Conservation (phyloP, 1,139 yeast genomes). For the Saccharomyces hybrid region DNA sequence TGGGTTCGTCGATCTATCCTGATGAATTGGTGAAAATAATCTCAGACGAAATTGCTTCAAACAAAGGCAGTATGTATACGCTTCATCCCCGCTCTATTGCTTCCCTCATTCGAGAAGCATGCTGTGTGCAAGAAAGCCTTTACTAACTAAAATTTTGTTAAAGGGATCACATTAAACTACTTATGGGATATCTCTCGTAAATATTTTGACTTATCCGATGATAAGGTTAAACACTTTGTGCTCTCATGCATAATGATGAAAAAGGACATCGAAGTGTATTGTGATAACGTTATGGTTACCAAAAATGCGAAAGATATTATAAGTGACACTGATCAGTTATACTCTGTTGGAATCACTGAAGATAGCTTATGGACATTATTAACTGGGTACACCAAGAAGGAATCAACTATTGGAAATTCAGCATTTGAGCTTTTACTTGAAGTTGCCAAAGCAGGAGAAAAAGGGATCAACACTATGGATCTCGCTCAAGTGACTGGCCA, state of each 20-base stretch:
- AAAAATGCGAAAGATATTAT: slow-evolving; percentile 10
- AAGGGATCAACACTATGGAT: slow-evolving; percentile 53
- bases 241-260: slow-evolving; percentile 16
- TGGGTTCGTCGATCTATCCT: slow-evolving; percentile 15
- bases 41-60: slow-evolving; percentile 27
- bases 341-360: slow-evolving; percentile 32
- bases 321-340: not conserved
- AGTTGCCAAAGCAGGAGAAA: slow-evolving; percentile 47
- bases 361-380: slow-evolving; percentile 37
- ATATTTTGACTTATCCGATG: slow-evolving; percentile 15
- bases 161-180: slow-evolving; percentile 13
- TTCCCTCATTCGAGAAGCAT: not conserved
- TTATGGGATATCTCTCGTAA: slow-evolving; percentile 21
- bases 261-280: slow-evolving; percentile 11
- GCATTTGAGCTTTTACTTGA: slow-evolving; percentile 40
- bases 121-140: not conserved
- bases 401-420: slow-evolving; percentile 36
- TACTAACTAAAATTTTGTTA: slow-evolving; percentile 7
- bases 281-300: slow-evolving; percentile 7
- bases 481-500: slow-evolving; percentile 52
- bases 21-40: slow-evolving; percentile 26
- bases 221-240: slow-evolving; percentile 17
- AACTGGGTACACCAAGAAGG: slow-evolving; percentile 38
- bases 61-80: slow-evolving; percentile 23
- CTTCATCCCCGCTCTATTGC: not conserved